Conservation (phyloP, 495 filamentous ascomycete species). For the Terfezia boudieri region DNA sequence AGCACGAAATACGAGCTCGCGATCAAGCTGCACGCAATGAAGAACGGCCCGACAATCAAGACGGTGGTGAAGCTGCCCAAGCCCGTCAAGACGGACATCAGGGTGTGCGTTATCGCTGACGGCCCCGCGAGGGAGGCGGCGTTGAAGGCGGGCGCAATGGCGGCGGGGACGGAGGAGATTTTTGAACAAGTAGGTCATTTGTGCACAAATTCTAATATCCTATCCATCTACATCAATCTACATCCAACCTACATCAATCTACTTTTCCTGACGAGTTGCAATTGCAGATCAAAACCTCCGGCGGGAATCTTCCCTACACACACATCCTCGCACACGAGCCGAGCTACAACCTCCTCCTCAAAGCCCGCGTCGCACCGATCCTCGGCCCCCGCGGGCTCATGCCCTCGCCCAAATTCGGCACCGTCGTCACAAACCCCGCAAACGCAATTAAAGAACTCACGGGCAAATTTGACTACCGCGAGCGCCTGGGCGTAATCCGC, state of each 20-base stretch:
- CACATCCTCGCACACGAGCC: slow-evolving; percentile 50
- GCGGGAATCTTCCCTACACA: too few relatives aligned
- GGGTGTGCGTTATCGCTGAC: slow-evolving; percentile 19
- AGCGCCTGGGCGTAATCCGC: slow-evolving; percentile 61
- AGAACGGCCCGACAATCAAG: slow-evolving; percentile 66
- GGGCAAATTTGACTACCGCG: slow-evolving; percentile 68
- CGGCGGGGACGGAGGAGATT: slow-evolving; percentile 66
- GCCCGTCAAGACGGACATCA: slow-evolving; percentile 32
- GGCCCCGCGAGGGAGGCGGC: slow-evolving; percentile 30
- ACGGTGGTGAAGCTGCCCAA: slow-evolving; percentile 75
- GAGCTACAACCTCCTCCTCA: slow-evolving; percentile 31
- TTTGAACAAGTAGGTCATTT: slow-evolving; percentile 31
- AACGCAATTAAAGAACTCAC: slow-evolving; percentile 49
- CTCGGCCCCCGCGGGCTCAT: slow-evolving; percentile 78
- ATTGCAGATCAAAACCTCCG: not conserved
- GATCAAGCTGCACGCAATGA: slow-evolving; percentile 51
- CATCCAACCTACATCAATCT: not conserved
- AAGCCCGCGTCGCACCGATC: slow-evolving; percentile 43
- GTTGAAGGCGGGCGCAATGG: slow-evolving; percentile 45
- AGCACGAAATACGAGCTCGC: slow-evolving; percentile 68
- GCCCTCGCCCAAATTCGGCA: slow-evolving; percentile 70
- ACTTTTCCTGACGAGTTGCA: not conserved
- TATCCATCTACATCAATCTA: too few relatives aligned
- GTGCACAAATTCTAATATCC: not conserved
- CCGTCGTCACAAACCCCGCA: slow-evolving; percentile 59